Evolutionary conservation across 805 yeast species (phyloP).

Genomic region (Pichia exigua): DNA sequence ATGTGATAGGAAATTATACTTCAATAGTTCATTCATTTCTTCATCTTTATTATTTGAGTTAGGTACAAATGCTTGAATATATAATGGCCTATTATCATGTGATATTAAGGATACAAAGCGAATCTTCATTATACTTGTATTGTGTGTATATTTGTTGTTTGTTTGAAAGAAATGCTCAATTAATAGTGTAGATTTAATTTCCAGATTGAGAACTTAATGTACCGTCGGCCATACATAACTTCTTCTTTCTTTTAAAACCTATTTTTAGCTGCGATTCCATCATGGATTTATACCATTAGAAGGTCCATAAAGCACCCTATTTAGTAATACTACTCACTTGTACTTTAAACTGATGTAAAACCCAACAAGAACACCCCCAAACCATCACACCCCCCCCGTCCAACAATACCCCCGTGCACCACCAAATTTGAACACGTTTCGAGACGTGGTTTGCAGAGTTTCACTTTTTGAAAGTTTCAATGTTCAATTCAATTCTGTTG

Average conservation of each 20-base stretch:
- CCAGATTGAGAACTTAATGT: not conserved
- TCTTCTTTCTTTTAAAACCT: too few species aligned
- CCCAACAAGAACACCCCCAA: too few species aligned
- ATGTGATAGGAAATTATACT: conserved; percentile 65
- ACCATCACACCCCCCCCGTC: not conserved
- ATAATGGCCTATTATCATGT: conserved; percentile 48
- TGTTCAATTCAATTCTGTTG: not conserved
- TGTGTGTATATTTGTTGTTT: not conserved
- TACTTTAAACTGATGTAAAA: not conserved
- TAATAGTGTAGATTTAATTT: not conserved
- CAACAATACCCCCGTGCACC: conserved; percentile 4
- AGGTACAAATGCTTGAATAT: conserved; percentile 46
- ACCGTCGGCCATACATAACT: not conserved
- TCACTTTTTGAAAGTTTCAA: not conserved
- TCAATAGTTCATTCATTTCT: conserved; percentile 36
- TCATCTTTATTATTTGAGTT: conserved; percentile 9
- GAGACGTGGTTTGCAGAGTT: not conserved
- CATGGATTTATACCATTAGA: not conserved
- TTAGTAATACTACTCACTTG: not conserved
- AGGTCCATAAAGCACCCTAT: not conserved
- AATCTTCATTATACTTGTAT: conserved; percentile 24
- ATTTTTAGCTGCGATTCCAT: too few species aligned
- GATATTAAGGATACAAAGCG: conserved; percentile 53
- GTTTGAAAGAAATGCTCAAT: too few species aligned
- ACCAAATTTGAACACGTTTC: not conserved